phyloP scores from a whole-genome alignment of 1,139 yeast species.

The Sugiyamaella paludigena region DNA sequence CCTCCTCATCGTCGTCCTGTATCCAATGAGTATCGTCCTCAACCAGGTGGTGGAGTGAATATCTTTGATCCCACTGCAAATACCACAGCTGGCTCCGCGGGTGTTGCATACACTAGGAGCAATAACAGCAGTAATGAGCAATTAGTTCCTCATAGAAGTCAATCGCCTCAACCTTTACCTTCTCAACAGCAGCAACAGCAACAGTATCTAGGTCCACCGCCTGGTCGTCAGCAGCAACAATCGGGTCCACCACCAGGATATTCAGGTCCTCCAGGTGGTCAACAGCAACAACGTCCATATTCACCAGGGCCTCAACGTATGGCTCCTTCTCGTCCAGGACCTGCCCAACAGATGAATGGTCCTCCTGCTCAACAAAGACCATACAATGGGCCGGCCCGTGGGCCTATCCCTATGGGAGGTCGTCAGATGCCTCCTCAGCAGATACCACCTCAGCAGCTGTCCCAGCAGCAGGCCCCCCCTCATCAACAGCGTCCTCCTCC shows the following conservation, averaged over 20 bases:
- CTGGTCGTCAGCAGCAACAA: conserved; percentile 7
- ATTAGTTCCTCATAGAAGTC: conserved; percentile 9
- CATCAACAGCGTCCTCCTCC: conserved; percentile 4
- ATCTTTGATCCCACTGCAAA: conserved; percentile 29
- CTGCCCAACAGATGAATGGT: conserved; percentile 1
- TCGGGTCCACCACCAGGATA: neutral
- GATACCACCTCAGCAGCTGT: conserved; percentile 8
- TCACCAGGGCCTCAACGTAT: no score
- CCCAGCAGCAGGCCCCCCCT: conserved; percentile 2
- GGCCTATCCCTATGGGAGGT: neutral
- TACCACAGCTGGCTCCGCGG: conserved; percentile 8
- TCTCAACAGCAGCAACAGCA: conserved; percentile 3
- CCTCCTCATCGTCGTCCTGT: conserved; percentile 23
- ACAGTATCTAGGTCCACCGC: conserved; percentile 4
- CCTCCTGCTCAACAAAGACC: conserved; percentile 5
- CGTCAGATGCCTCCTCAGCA: conserved; percentile 4
- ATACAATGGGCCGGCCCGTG: conserved; percentile 10
- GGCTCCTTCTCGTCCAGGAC: no score
- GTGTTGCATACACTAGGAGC: neutral
- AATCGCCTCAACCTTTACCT: conserved; percentile 10
- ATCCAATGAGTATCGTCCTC: conserved; percentile 17
- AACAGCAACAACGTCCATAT: conserved; percentile 1
- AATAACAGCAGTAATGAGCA: neutral
- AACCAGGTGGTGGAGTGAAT: conserved; percentile 11
- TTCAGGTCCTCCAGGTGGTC: neutral